These are phyloP conservation scores for Globisporangium okanoganense DNA, from an alignment of 352 stramenopile species.

Conservation along the genomic window DNA sequence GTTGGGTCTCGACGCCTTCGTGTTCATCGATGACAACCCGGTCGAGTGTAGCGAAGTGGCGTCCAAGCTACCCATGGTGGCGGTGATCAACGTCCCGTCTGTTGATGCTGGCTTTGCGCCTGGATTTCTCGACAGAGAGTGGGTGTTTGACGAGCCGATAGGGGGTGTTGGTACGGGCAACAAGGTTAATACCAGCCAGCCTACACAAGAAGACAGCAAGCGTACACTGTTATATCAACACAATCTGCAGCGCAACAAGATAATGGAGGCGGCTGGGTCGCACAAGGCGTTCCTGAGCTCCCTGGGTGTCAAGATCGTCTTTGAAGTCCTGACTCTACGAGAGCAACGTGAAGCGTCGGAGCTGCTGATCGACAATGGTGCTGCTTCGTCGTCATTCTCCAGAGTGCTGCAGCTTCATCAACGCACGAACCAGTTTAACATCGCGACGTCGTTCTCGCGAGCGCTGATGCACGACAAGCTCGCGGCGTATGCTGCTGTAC, in stretches of 20 bases:
- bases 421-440: slow-evolving; percentile 74
- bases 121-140: slow-evolving; percentile 39
- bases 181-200: too few relatives aligned
- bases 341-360: background rate
- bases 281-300: slow-evolving; percentile 65
- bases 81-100: slow-evolving; percentile 41
- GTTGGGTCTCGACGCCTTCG: slow-evolving; percentile 55
- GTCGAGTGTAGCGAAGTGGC: slow-evolving; percentile 66
- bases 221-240: slow-evolving; percentile 62
- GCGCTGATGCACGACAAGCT: slow-evolving; percentile 28
- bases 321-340: slow-evolving; percentile 33
- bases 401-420: slow-evolving; percentile 63
- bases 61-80: slow-evolving; percentile 37
- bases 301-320: slow-evolving; percentile 62
- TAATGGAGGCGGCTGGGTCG: slow-evolving; percentile 26
- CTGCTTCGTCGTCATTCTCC: slow-evolving; percentile 17
- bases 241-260: slow-evolving; percentile 34
- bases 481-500: slow-evolving; percentile 20
- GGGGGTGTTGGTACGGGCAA: background rate
- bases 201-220: slow-evolving; percentile 31
- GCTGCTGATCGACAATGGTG: background rate
- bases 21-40: slow-evolving; percentile 75
- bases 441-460: slow-evolving; percentile 49
- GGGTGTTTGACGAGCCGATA: slow-evolving; percentile 42
- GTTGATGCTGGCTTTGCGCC: slow-evolving; percentile 21